Evolutionary conservation across 768 basidiomycete species (phyloP), one percentile per base, ranked within the genome.

Genomic region (Galerina marginata): DNA sequence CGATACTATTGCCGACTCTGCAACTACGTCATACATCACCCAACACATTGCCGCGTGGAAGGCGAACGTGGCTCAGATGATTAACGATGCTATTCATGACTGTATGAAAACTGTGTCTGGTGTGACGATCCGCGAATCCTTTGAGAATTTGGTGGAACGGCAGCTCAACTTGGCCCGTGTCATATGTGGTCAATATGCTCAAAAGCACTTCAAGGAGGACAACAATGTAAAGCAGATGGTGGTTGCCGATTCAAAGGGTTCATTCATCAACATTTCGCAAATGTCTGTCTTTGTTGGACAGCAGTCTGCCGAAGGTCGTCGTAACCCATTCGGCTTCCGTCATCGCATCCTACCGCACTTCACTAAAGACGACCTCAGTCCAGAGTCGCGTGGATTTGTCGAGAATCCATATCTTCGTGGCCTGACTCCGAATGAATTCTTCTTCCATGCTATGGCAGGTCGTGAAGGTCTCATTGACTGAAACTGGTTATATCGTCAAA

Each of bases 191-290:
- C 94, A 95, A 72, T 92, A 90, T 46, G 96, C 96, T n/a, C 95
- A 99, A 78, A 91, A 95, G 78, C 90, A 90, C 71, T 81, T 99
- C 84, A 99, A 99, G 83, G 93, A 94, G 74, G 96, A 97, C 78
- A 99, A 99, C 83, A 98, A 99, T 68, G 96, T 99, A 80, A 99
- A 99, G 83, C 97, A 99, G 85, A 99, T 99, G 97, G 96, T 99
- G 71, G 94, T 96, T 6, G 96, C 97, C 9, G 97, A 97, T 25
- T 97, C 97, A 11, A 99, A 99, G 77, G 95, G 96, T 76, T 95
- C 95, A 0, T 96, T 95, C 82, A 99, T 99, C 84, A 99, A 99
- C 76, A 98, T 99, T 69, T 99, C 97, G 10, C 97, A 99, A 78
- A 99, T 99, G 97, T 96, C 96, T 15, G 96, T 96, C 58, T 95